Percentiles rank a stretch among this genome's conserved stretches.
Conservation (phyloP, 2,329 filamentous ascomycete species). For the Cytospora schulzeri region DNA sequence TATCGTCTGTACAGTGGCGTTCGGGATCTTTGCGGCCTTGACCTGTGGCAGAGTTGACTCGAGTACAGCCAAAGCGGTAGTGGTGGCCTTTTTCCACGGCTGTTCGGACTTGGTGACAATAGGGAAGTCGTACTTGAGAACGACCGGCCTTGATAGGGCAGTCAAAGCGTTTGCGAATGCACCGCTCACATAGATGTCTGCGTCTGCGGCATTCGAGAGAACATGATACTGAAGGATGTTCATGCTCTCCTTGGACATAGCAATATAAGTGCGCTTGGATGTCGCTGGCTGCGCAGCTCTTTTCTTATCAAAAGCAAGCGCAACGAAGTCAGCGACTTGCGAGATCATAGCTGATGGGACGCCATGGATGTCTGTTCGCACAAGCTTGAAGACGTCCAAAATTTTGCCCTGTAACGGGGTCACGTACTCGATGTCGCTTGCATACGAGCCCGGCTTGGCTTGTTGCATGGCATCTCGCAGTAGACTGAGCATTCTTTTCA, state of each 20-base stretch:
- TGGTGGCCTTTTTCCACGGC: conserved; percentile 81
- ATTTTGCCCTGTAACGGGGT: conserved; percentile 74
- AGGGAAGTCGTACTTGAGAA: conserved; percentile 78
- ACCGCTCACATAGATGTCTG: conserved; percentile 70
- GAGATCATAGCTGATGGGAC: conserved; percentile 69
- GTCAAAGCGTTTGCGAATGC: conserved; percentile 67
- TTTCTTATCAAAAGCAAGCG: conserved; percentile 63
- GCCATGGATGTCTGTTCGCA: conserved; percentile 66
- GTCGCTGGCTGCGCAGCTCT: conserved; percentile 39
- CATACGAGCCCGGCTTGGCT: conserved; percentile 68
- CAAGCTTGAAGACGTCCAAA: conserved; percentile 66
- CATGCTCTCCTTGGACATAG: conserved; percentile 84
- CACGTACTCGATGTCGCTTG: conserved; percentile 71
- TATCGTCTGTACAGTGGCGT: conserved; percentile 54
- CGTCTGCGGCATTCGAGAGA: conserved; percentile 59
- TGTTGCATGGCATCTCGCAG: conserved; percentile 71
- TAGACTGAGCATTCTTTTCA: conserved; percentile 70
- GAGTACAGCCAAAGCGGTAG: conserved; percentile 68
- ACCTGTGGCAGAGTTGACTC: conserved; percentile 66
- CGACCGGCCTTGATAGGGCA: conserved; percentile 70
- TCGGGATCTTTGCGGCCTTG: conserved; percentile 49
- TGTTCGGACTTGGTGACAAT: conserved; percentile 69
- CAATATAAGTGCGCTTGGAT: conserved; percentile 77
- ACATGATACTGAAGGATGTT: conserved; percentile 65
- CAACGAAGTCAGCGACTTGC: conserved; percentile 70